A percentile compares a stretch with the other conserved stretches of the same genome.
Evolutionary conservation across 2,329 filamentous ascomycete species (phyloP).

Genomic region (Aspergillus ibericus): DNA sequence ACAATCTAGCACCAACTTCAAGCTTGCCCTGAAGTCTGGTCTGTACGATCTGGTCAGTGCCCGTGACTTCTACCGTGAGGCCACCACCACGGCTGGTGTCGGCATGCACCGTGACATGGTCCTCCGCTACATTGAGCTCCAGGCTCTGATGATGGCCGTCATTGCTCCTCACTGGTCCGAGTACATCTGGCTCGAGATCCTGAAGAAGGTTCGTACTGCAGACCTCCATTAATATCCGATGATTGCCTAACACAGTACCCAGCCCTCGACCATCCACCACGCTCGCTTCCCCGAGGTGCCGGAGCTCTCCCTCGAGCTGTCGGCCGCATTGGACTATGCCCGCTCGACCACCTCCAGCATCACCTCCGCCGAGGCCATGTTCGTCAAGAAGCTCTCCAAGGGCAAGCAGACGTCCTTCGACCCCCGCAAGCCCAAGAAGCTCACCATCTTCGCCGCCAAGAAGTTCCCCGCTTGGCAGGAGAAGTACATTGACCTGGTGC

Average conservation of each 20-base stretch:
- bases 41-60: conserved; percentile 90
- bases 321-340: conserved; percentile 80
- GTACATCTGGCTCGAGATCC: conserved; percentile 88
- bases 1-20: conserved; percentile 66
- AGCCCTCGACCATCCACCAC: conserved; percentile 72
- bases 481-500: conserved; percentile 79
- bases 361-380: conserved; percentile 74
- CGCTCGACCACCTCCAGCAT: conserved; percentile 73
- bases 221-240: background rate
- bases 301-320: conserved; percentile 64
- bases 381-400: conserved; percentile 85
- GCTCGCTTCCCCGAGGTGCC: conserved; percentile 73
- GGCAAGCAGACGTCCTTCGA: conserved; percentile 85
- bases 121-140: conserved; percentile 78
- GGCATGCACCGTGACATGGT: conserved; percentile 84
- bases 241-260: conserved; percentile 6
- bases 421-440: conserved; percentile 86
- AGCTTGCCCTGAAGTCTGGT: conserved; percentile 79
- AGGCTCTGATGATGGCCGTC: conserved; percentile 77
- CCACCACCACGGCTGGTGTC: conserved; percentile 71
- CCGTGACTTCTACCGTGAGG: conserved; percentile 87
- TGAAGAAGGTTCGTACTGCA: conserved; percentile 59
- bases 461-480: conserved; percentile 89
- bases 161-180: conserved; percentile 94
- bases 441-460: conserved; percentile 79